phyloP scores from a whole-genome alignment of 1,284 basidiomycete genomes.

The Sanghuangporus weigelae region DNA sequence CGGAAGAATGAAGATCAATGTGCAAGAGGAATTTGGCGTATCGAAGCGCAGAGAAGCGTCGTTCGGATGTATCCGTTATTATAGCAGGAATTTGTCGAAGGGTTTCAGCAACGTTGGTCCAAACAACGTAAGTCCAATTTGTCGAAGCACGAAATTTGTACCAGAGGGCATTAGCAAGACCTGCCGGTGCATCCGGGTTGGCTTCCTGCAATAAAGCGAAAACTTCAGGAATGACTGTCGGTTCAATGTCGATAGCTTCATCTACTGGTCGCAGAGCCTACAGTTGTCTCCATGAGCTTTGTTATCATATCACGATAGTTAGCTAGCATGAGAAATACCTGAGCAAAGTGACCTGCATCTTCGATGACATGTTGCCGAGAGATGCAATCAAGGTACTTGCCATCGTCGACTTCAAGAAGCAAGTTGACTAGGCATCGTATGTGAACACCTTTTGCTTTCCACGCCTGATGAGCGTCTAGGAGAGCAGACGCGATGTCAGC shows the following conservation, averaged over 20 bases:
- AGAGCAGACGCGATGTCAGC: constrained; percentile 50
- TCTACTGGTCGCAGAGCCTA: constrained; percentile 43
- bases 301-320: neutral
- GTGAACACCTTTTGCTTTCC: constrained; percentile 58
- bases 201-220: constrained; percentile 53
- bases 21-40: constrained; percentile 67
- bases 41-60: constrained; percentile 48
- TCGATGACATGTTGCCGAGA: constrained; percentile 53
- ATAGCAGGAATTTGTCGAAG: constrained; percentile 59
- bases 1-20: constrained; percentile 67
- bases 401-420: constrained; percentile 58
- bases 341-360: constrained; percentile 54
- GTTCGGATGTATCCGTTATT: constrained; percentile 40
- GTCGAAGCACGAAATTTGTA: constrained; percentile 66
- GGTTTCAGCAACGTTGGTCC: constrained; percentile 72
- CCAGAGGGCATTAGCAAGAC: constrained; percentile 71
- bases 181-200: constrained; percentile 52
- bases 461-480: constrained; percentile 55
- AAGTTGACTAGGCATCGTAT: constrained; percentile 56
- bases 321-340: constrained; percentile 33
- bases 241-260: constrained; percentile 45
- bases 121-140: constrained; percentile 73
- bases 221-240: constrained; percentile 61
- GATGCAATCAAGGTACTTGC: constrained; percentile 44
- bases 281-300: neutral